Evolutionary conservation across 148 eudicot genomes (phyloP).

Genomic region (Camellia granthamiana): DNA sequence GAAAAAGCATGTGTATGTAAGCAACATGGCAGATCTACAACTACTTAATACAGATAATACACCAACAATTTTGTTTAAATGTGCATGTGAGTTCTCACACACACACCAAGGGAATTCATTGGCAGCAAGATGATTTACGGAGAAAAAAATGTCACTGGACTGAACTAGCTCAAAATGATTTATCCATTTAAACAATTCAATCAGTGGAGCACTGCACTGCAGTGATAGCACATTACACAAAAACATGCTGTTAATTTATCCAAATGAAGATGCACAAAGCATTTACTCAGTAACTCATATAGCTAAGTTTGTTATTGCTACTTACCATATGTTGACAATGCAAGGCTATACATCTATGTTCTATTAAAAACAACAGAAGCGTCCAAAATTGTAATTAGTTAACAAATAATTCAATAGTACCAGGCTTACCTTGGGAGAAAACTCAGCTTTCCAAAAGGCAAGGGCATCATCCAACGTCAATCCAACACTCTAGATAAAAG

Average conservation of each 20-base stretch:
- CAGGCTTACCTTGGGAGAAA: slow-evolving; percentile 68
- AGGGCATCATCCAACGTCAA: slow-evolving; percentile 95
- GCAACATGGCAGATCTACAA: neutral
- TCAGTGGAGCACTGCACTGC: neutral
- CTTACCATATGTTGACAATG: slow-evolving; percentile 7
- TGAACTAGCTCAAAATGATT: no score
- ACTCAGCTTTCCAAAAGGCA: slow-evolving; percentile 94
- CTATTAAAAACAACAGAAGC: neutral
- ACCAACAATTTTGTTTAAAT: neutral
- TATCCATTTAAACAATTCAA: neutral
- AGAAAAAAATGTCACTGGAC: no score
- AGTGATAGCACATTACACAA: neutral
- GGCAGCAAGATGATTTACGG: no score
- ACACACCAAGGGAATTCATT: neutral
- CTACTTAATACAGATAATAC: neutral
- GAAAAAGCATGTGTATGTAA: neutral
- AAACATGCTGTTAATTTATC: neutral
- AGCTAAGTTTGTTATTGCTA: neutral
- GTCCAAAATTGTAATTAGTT: neutral
- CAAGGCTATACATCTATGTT: neutral
- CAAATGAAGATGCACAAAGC: neutral
- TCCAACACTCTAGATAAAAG: slow-evolving; percentile 71
- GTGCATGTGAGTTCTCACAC: no score
- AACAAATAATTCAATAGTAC: slow-evolving; percentile 3
- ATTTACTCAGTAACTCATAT: neutral